phyloP scores from a whole-genome alignment of 352 stramenopile genomes.

The Pythium periplocum region DNA sequence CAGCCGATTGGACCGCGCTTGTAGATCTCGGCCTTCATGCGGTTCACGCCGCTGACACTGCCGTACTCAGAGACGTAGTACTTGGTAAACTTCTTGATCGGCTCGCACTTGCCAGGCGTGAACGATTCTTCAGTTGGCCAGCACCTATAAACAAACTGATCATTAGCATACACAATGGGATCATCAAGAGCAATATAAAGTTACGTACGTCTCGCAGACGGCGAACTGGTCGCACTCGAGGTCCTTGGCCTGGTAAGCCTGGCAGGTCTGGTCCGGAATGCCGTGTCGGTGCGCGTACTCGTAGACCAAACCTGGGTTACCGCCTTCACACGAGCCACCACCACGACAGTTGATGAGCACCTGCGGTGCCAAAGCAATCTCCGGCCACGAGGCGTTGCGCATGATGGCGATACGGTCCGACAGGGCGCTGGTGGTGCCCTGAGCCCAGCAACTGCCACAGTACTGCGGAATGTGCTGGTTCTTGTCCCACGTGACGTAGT shows the following conservation, averaged over 20 bases:
- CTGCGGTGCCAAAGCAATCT: constrained; percentile 74
- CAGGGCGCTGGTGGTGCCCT: constrained; percentile 84
- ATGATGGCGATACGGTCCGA: constrained; percentile 91
- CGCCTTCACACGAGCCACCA: constrained; percentile 70
- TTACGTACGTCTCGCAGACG: constrained; percentile 74
- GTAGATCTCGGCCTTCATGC: constrained; percentile 92
- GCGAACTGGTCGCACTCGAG: constrained; percentile 68
- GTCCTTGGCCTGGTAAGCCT: constrained; percentile 88
- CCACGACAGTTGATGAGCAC: constrained; percentile 85
- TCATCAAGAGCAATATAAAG: background rate
- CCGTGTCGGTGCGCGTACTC: constrained; percentile 85
- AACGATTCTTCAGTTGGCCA: constrained; percentile 87
- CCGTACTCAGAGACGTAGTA: constrained; percentile 91
- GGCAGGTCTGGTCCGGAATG: constrained; percentile 91
- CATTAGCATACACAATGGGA: too few relatives aligned
- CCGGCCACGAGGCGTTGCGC: constrained; percentile 78
- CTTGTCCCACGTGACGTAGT: constrained; percentile 96
- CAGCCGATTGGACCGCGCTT: constrained; percentile 89
- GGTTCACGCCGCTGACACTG: constrained; percentile 73
- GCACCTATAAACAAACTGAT: constrained; percentile 35
- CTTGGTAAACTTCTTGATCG: constrained; percentile 84
- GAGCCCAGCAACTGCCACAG: constrained; percentile 91
- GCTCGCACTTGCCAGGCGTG: constrained; percentile 72
- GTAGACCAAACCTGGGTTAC: constrained; percentile 79
- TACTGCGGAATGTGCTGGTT: constrained; percentile 98